Evolutionary conservation across 345 rosid genomes (phyloP), one percentile per base, ranked within the genome.

Genomic region (Gossypium raimondii): DNA sequence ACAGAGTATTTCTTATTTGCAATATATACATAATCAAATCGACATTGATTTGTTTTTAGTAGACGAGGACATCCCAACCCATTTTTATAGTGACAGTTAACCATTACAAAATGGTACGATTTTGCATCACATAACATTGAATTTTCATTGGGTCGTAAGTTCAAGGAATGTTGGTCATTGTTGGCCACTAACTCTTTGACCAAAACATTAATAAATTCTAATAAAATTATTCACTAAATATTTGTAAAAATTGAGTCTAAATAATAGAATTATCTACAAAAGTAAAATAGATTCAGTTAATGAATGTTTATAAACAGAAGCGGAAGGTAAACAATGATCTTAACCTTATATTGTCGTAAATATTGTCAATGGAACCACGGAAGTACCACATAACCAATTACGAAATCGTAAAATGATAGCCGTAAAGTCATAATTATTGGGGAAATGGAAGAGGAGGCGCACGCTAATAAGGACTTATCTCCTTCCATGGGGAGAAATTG

Each of bases 401-500:
- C 9, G 5, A 34, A 34, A 34, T 34, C 5, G 0, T 29, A 29
- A 3, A 29, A 29, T 29, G 34, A 29, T 29, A 29, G 34, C 1
- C 41, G 7, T 34, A 34, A 20, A 6, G 8, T 11, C 27, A 17
- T 16, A 69, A 17, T 70, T 14, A 70, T 48, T 38, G 65, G 16
- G 75, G 67, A 70, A 72, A 59, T 50, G 60, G 75, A 79, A 68
- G 79, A 78, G 58, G 83, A 78, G 75, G 85, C 73, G 78, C 82
- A 80, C 13, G 83, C 27, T 22, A 57, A 89, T 73, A 89, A 75
- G 66, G 93, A 91, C 92, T 73, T 18, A 16, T 57, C 93, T 89
- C 94, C 97, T 89, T 84, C 88, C 85, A 55, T 67, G 96, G 87
- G 82, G 83, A 34, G 41, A 4, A 34, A 34, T 81, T 92, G 48